These are phyloP conservation scores for Przewalskia tangutica DNA, from an alignment of 257 asterid genomes.

Conservation along the genomic window DNA sequence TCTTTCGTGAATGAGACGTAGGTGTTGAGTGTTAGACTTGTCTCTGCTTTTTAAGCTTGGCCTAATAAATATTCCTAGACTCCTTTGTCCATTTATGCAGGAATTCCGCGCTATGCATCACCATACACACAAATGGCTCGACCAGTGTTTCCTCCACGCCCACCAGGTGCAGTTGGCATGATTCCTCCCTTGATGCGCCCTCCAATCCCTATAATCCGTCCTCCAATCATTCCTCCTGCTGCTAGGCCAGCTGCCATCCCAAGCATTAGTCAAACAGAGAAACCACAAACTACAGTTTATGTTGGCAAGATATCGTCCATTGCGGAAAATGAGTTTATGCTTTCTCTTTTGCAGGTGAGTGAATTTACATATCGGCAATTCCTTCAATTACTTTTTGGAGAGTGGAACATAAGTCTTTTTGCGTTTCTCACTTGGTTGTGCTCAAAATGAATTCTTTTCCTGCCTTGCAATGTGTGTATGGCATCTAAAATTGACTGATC, in stretches of 20 bases:
- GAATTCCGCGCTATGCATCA: slow-evolving; percentile 60
- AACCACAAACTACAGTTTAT: slow-evolving; percentile 86
- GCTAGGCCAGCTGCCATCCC: slow-evolving; percentile 48
- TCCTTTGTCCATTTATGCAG: slow-evolving; percentile 57
- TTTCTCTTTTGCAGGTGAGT: slow-evolving; percentile 78
- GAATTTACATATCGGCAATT: background rate
- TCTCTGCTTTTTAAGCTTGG: slow-evolving; percentile 19
- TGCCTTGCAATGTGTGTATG: background rate
- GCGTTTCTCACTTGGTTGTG: slow-evolving; percentile 5
- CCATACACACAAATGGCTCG: slow-evolving; percentile 59
- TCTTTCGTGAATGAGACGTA: slow-evolving; percentile 22
- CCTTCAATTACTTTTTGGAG: background rate
- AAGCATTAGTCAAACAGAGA: slow-evolving; percentile 36
- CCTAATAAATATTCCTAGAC: slow-evolving; percentile 70
- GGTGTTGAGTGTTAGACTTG: slow-evolving; percentile 5
- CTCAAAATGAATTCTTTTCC: background rate
- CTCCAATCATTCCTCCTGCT: slow-evolving; percentile 49
- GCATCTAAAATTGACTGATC: background rate
- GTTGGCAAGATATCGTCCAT: slow-evolving; percentile 88
- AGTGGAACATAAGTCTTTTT: background rate
- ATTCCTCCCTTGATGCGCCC: slow-evolving; percentile 72
- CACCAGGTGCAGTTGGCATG: slow-evolving; percentile 41
- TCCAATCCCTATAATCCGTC: slow-evolving; percentile 59
- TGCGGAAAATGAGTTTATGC: slow-evolving; percentile 85
- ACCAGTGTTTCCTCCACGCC: slow-evolving; percentile 64